phyloP scores from a whole-genome alignment of 352 stramenopile species.

The Blastocystis sp. region DNA sequence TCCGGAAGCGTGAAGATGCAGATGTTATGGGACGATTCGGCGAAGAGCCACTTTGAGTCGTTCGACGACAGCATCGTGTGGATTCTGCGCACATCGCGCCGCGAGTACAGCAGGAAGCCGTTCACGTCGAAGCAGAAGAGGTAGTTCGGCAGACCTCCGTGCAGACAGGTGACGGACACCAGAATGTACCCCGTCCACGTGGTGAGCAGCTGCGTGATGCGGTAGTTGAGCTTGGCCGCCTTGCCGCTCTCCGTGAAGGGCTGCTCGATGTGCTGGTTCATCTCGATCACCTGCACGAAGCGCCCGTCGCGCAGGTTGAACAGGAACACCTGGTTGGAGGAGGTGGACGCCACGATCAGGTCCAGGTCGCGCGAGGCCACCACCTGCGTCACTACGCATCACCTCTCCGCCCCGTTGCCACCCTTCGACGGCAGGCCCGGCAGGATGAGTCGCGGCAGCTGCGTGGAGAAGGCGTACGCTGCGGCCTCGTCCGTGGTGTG shows the following conservation, averaged over 20 bases:
- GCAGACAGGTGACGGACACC: constrained; percentile 22
- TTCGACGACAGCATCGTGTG: constrained; percentile 60
- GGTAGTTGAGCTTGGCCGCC: constrained; percentile 41
- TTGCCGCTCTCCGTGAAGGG: constrained; percentile 32
- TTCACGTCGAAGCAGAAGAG: constrained; percentile 68
- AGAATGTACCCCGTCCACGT: constrained; percentile 68
- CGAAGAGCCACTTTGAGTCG: constrained; percentile 66
- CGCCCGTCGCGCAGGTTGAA: constrained; percentile 67
- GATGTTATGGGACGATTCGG: constrained; percentile 45
- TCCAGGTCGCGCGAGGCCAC: constrained; percentile 32
- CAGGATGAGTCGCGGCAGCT: constrained; percentile 42
- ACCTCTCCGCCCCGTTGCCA: neutral
- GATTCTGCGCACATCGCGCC: constrained; percentile 38
- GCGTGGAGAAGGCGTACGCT: neutral
- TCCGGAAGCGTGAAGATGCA: constrained; percentile 68
- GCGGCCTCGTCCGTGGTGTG: neutral
- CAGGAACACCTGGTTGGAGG: constrained; percentile 48
- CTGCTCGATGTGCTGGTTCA: constrained; percentile 24
- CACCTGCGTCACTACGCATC: constrained; percentile 53
- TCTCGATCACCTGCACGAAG: constrained; percentile 66
- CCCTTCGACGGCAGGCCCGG: constrained; percentile 56
- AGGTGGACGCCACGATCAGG: constrained; percentile 56
- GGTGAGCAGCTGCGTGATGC: constrained; percentile 57
- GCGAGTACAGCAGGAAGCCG: constrained; percentile 49
- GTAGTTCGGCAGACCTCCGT: constrained; percentile 41